Evolutionary conservation across 2,329 filamentous ascomycete genomes (phyloP).

Genomic region (Botrytis hyacinthi): DNA sequence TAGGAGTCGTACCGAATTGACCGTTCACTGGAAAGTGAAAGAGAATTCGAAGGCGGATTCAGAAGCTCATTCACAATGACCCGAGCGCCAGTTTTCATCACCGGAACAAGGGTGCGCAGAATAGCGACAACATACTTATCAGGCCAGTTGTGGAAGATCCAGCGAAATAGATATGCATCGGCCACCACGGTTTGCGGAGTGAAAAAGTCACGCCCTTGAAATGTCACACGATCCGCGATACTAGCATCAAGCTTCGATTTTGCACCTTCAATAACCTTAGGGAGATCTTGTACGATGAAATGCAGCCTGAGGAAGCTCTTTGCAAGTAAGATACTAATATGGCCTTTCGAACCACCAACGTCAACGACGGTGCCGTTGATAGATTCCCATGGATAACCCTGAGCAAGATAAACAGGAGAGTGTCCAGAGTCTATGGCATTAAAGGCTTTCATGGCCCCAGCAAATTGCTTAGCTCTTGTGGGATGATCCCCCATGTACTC

Average conservation of each 20-base stretch:
- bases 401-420: background rate
- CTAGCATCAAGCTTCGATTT: constrained; percentile 41
- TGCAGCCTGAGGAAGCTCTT: constrained; percentile 29
- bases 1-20: background rate
- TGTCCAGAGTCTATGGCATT: background rate
- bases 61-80: background rate
- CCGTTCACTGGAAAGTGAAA: background rate
- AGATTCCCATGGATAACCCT: background rate
- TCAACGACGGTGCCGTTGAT: background rate
- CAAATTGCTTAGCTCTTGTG: background rate
- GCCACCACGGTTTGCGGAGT: background rate
- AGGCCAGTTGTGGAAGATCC: constrained; percentile 10
- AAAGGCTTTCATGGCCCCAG: background rate
- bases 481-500: background rate
- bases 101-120: background rate
- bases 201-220: constrained; percentile 1
- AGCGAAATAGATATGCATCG: constrained; percentile 12
- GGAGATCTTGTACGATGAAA: constrained; percentile 29
- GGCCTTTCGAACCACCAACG: constrained; percentile 33
- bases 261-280: constrained; percentile 16
- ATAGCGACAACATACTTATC: constrained; percentile 2
- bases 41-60: background rate
- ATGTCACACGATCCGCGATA: constrained; percentile 12
- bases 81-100: background rate
- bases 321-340: constrained; percentile 30